phyloP scores from a whole-genome alignment of 495 filamentous ascomycete genomes.

The Neurospora hispaniola region DNA sequence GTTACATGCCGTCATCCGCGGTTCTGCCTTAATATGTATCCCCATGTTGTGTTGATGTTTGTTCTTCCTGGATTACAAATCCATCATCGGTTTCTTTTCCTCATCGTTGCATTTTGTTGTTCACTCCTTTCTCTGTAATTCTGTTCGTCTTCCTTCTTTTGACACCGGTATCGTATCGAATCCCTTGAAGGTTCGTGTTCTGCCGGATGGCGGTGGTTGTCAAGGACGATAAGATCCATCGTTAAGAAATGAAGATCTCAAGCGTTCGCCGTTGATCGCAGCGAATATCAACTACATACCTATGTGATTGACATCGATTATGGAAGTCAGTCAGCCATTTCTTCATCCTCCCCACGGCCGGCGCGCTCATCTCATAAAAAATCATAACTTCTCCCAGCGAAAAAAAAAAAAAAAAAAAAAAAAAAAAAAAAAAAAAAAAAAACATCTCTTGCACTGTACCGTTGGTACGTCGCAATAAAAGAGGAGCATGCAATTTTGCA shows the following conservation, averaged over 20 bases:
- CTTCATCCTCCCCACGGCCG: background rate
- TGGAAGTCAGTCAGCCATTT: background rate
- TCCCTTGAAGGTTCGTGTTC: background rate
- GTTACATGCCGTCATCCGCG: background rate
- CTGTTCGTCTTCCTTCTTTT: background rate
- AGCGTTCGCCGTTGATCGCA: background rate
- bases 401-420: too few relatives aligned
- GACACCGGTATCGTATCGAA: background rate
- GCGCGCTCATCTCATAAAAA: background rate
- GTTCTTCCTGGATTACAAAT: background rate
- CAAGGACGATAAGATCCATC: background rate
- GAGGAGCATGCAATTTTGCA: background rate
- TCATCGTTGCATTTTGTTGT: background rate
- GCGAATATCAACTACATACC: too few relatives aligned
- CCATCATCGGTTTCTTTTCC: background rate
- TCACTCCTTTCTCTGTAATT: background rate
- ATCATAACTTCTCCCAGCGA: background rate
- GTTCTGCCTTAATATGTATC: background rate
- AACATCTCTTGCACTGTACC: background rate
- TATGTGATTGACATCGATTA: background rate
- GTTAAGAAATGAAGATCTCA: background rate
- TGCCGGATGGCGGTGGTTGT: background rate
- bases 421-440: too few relatives aligned
- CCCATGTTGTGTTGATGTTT: background rate
- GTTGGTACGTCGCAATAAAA: background rate